Conservation (phyloP, 495 filamentous ascomycete genomes). For the Lindgomyces ingoldianus region DNA sequence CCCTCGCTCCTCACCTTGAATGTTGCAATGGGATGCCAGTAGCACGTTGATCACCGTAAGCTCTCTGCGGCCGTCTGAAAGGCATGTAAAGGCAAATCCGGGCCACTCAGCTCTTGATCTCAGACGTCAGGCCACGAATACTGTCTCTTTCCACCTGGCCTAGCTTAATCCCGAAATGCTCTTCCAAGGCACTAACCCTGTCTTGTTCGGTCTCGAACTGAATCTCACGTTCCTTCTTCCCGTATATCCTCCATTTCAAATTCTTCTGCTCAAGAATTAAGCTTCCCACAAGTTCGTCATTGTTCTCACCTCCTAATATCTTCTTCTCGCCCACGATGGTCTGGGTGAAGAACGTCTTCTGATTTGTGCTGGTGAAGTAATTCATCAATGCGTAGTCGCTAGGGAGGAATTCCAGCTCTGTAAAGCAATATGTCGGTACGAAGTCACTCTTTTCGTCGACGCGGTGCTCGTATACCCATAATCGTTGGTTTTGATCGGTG, state of each 20-base stretch:
- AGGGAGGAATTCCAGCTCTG: slow-evolving; percentile 61
- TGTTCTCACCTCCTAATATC: slow-evolving; percentile 45
- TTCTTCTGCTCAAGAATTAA: slow-evolving; percentile 58
- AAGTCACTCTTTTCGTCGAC: slow-evolving; percentile 52
- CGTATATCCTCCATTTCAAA: slow-evolving; percentile 62
- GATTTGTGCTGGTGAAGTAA: slow-evolving; percentile 52
- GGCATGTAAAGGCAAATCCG: neutral
- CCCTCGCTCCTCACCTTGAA: too few species aligned
- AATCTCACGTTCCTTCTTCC: slow-evolving; percentile 42
- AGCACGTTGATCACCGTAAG: too few species aligned
- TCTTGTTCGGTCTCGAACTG: slow-evolving; percentile 41
- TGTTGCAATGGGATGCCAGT: too few species aligned
- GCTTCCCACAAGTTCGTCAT: slow-evolving; percentile 55
- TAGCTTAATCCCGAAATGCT: slow-evolving; percentile 40
- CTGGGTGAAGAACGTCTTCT: slow-evolving; percentile 52
- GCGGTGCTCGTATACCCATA: slow-evolving; percentile 67
- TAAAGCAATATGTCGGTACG: slow-evolving; percentile 61
- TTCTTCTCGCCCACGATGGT: slow-evolving; percentile 60
- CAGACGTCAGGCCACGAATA: slow-evolving; percentile 37
- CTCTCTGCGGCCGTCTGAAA: too few species aligned
- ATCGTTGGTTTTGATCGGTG: slow-evolving; percentile 47
- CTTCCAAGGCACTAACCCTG: slow-evolving; percentile 38
- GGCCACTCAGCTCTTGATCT: slow-evolving; percentile 20
- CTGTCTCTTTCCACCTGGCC: slow-evolving; percentile 38
- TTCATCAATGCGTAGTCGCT: slow-evolving; percentile 69